These are phyloP conservation scores for Ceratobasidium sp. DNA, from an alignment of 1,284 basidiomycete genomes.

Conservation along the genomic window DNA sequence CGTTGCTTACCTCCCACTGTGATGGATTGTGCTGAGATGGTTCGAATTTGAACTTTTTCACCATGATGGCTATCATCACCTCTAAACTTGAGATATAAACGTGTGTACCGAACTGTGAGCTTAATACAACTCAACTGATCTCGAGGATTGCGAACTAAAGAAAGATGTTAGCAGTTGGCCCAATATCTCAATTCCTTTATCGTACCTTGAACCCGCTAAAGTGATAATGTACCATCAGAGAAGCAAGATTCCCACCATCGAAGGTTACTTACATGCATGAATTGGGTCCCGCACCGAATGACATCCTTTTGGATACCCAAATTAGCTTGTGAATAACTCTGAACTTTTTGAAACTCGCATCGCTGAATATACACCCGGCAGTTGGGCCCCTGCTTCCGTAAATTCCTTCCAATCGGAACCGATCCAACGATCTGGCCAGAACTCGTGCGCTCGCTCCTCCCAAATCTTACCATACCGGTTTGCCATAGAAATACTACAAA, in stretches of 20 bases:
- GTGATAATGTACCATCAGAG: too few relatives aligned
- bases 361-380: conserved; percentile 27
- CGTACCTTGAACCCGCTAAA: conserved; percentile 30
- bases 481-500: conserved; percentile 42
- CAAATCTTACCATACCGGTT: too few relatives aligned
- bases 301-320: neutral
- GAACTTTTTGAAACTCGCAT: neutral
- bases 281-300: conserved; percentile 10
- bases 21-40: too few relatives aligned
- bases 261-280: conserved; percentile 32
- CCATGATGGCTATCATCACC: neutral
- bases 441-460: conserved; percentile 18
- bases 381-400: too few relatives aligned
- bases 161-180: neutral
- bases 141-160: conserved; percentile 20
- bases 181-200: too few relatives aligned
- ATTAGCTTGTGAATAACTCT: neutral
- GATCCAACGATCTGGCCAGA: conserved; percentile 28
- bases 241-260: too few relatives aligned
- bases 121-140: conserved; percentile 25
- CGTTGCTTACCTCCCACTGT: too few relatives aligned
- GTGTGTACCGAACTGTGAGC: neutral
- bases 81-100: neutral
- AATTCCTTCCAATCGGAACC: neutral
- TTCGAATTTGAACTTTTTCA: conserved; percentile 13